phyloP scores from a whole-genome alignment of 352 stramenopile genomes.

The Phytophthora parvispora region DNA sequence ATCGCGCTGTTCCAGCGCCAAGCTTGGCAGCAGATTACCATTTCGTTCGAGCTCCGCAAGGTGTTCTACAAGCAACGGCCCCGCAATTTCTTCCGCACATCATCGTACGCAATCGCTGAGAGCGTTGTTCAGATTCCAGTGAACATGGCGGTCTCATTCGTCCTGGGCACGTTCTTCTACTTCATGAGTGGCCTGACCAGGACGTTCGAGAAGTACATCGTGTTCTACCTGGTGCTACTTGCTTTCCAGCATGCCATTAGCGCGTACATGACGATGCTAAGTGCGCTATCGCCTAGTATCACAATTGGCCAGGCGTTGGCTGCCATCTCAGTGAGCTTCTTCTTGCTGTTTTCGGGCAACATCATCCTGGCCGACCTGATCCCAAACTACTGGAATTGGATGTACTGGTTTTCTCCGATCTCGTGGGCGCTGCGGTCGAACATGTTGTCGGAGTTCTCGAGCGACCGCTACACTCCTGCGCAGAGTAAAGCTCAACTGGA shows the following conservation, averaged over 20 bases:
- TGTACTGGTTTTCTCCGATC: conserved; percentile 81
- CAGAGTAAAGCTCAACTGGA: conserved; percentile 28
- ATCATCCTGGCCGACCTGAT: conserved; percentile 80
- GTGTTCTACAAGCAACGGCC: conserved; percentile 94
- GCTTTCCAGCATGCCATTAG: conserved; percentile 82
- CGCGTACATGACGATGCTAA: conserved; percentile 74
- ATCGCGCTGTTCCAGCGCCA: conserved; percentile 79
- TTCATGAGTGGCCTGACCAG: conserved; percentile 90
- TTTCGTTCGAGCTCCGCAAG: conserved; percentile 74
- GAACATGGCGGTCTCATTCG: conserved; percentile 73
- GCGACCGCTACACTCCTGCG: conserved; percentile 33
- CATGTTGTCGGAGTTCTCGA: conserved; percentile 73
- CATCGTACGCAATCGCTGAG: conserved; percentile 83
- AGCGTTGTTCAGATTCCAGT: conserved; percentile 71
- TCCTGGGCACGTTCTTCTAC: conserved; percentile 86
- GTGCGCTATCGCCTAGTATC: conserved; percentile 64
- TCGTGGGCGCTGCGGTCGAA: conserved; percentile 64
- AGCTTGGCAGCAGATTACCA: conserved; percentile 77
- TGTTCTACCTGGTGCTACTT: conserved; percentile 85
- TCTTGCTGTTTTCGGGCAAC: conserved; percentile 81
- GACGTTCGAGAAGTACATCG: conserved; percentile 76
- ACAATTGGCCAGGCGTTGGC: conserved; percentile 61
- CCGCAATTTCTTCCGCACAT: conserved; percentile 92
- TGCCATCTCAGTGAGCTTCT: conserved; percentile 68
- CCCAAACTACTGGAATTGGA: conserved; percentile 83